phyloP scores from a whole-genome alignment of 2,329 filamentous ascomycete species.

The Botrytis galanthina region DNA sequence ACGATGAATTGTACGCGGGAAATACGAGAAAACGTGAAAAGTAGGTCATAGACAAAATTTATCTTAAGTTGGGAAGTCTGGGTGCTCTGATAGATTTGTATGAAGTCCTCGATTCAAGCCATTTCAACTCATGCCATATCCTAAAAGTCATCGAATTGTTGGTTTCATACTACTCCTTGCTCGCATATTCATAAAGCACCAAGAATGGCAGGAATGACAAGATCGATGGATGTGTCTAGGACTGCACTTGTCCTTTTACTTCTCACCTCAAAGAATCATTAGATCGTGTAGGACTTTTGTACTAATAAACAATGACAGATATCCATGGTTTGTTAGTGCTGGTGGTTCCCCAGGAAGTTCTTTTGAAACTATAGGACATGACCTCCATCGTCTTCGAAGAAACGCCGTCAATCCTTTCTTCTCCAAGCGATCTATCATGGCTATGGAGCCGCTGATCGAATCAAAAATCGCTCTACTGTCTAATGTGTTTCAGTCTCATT shows the following conservation, averaged over 20 bases:
- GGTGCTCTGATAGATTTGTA: not conserved
- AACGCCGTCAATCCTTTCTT: conserved; percentile 32
- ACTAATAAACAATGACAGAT: not conserved
- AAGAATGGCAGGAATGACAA: not conserved
- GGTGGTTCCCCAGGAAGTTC: conserved; percentile 4
- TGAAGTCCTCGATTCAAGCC: no score
- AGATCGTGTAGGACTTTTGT: not conserved
- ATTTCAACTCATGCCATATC: not conserved
- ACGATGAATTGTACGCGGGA: conserved; percentile 42
- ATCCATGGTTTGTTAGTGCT: conserved; percentile 1
- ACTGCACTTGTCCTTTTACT: not conserved
- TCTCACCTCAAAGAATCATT: not conserved
- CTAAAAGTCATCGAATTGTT: not conserved
- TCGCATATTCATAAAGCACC: no score
- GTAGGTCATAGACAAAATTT: conserved; percentile 20
- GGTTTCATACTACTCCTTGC: not conserved
- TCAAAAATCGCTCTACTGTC: conserved; percentile 23
- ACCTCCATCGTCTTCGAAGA: conserved; percentile 28
- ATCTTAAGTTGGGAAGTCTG: not conserved
- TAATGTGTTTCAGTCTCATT: conserved; percentile 20
- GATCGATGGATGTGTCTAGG: not conserved
- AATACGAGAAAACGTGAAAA: conserved; percentile 23
- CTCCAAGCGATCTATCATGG: conserved; percentile 24
- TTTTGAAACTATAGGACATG: conserved; percentile 25
- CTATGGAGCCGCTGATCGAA: conserved; percentile 28